Percentiles rank a stretch among this genome's conserved stretches.
Conservation (phyloP, 192 early-diverging fungal species). For the Coemansia sp. region DNA sequence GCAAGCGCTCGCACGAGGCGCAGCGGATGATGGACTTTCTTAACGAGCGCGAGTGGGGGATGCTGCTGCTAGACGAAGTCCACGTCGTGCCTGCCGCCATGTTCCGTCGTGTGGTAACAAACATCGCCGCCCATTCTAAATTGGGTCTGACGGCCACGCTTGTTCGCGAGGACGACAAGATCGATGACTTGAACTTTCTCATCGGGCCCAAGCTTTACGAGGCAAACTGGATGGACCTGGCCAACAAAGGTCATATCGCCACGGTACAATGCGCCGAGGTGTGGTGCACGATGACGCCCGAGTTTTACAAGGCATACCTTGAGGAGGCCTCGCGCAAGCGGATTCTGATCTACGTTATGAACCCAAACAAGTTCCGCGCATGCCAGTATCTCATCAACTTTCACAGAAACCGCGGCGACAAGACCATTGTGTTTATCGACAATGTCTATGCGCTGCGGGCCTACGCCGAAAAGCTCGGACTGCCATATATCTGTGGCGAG, state of each 20-base stretch:
- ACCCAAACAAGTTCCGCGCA: constrained; percentile 96
- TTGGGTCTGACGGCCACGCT: constrained; percentile 98
- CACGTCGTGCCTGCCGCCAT: constrained; percentile 98
- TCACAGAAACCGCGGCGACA: constrained; percentile 93
- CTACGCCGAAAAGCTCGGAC: constrained; percentile 80
- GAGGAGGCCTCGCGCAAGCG: constrained; percentile 76
- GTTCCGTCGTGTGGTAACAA: constrained; percentile 91
- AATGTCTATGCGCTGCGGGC: constrained; percentile 93
- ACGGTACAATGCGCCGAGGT: constrained; percentile 98
- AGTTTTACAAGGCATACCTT: constrained; percentile 95
- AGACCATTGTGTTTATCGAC: constrained; percentile 99
- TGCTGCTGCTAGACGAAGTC: constrained; percentile 96
- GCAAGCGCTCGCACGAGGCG: constrained; percentile 91
- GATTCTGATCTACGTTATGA: constrained; percentile 90
- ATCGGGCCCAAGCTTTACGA: constrained; percentile 99
- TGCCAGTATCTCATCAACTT: constrained; percentile 95
- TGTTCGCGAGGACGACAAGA: constrained; percentile 98
- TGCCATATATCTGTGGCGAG: constrained; percentile 90
- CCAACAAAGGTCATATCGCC: constrained; percentile 95
- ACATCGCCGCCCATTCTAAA: constrained; percentile 90
- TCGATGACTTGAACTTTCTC: constrained; percentile 94
- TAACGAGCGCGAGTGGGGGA: constrained; percentile 91
- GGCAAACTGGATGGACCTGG: constrained; percentile 99
- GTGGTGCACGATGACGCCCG: constrained; percentile 97
- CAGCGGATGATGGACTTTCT: constrained; percentile 97